Evolutionary conservation across 2,329 filamentous ascomycete species (phyloP).

Genomic region (Cercospora zeina): DNA sequence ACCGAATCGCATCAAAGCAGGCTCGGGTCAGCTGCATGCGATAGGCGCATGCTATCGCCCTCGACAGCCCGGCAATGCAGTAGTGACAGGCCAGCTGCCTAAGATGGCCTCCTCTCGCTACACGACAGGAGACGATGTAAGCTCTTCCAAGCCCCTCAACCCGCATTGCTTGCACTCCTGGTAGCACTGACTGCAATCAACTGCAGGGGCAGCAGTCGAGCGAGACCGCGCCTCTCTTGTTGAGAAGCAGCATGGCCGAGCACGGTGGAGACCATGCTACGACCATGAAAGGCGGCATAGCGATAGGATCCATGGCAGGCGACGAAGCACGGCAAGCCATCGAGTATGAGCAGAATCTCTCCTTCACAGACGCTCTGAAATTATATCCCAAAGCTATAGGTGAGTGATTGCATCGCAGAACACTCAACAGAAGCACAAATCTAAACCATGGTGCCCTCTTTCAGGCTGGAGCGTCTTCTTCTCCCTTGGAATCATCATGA

Average conservation of each 20-base stretch:
- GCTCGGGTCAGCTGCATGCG: neutral
- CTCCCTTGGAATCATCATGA: slow-evolving; percentile 61
- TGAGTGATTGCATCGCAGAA: neutral
- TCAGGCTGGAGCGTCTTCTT: slow-evolving; percentile 59
- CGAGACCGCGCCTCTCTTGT: slow-evolving; percentile 1
- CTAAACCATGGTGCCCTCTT: neutral
- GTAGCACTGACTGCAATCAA: neutral
- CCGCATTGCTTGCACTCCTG: neutral
- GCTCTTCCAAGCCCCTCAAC: neutral
- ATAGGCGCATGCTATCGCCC: neutral
- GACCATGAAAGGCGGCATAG: slow-evolving; percentile 32
- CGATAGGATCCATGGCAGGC: slow-evolving; percentile 35
- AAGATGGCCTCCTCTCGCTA: neutral
- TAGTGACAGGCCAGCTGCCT: neutral
- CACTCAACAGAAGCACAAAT: slow-evolving; percentile 1
- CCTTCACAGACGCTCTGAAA: slow-evolving; percentile 42
- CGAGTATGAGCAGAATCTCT: slow-evolving; percentile 35
- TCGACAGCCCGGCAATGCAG: neutral
- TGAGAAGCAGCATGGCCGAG: slow-evolving; percentile 1
- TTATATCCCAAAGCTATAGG: slow-evolving; percentile 50
- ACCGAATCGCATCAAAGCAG: neutral
- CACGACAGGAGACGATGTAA: neutral
- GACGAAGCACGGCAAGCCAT: slow-evolving; percentile 33
- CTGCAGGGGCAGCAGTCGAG: neutral
- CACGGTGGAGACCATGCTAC: neutral